Percentiles rank a stretch among this genome's conserved stretches.
phyloP scores from a whole-genome alignment of 2,329 filamentous ascomycete genomes.

The Trichoderma sp. region DNA sequence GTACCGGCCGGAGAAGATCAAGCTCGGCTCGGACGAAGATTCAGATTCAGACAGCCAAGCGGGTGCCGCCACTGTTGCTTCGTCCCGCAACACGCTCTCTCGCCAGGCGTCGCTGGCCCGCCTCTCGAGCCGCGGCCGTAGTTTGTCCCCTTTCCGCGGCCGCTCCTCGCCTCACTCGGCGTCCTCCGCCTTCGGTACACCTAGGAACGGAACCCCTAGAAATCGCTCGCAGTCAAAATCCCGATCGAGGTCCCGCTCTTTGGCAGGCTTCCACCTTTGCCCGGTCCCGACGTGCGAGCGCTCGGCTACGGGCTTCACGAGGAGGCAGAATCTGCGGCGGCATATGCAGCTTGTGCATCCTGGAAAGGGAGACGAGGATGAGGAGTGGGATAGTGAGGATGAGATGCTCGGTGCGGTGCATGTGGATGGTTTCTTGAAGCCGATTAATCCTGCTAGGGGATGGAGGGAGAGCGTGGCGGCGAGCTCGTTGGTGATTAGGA shows the following conservation, averaged over 20 bases:
- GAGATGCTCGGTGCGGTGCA: conserved; percentile 64
- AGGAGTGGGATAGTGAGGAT: conserved; percentile 45
- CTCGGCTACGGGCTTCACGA: conserved; percentile 36
- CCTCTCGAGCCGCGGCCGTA: conserved; percentile 25
- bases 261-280: conserved; percentile 38
- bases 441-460: conserved; percentile 48
- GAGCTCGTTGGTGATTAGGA: conserved; percentile 11
- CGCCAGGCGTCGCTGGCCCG: conserved; percentile 32
- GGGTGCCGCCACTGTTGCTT: conserved; percentile 28
- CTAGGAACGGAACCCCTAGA: neutral
- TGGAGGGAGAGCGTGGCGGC: conserved; percentile 40
- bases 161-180: conserved; percentile 15
- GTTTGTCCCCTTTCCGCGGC: conserved; percentile 24
- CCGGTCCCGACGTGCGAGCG: conserved; percentile 39
- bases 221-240: conserved; percentile 32
- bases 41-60: conserved; percentile 24
- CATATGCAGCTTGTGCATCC: conserved; percentile 42
- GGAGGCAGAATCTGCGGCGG: conserved; percentile 37
- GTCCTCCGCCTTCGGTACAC: conserved; percentile 13
- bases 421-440: conserved; percentile 64
- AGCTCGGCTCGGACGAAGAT: conserved; percentile 24
- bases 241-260: conserved; percentile 31
- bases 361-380: conserved; percentile 36
- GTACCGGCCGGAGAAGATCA: conserved; percentile 33
- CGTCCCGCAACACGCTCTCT: conserved; percentile 33